Base-by-base conservation (phyloP, 768 basidiomycete species). In the Phanerochaete carnosa region DNA sequence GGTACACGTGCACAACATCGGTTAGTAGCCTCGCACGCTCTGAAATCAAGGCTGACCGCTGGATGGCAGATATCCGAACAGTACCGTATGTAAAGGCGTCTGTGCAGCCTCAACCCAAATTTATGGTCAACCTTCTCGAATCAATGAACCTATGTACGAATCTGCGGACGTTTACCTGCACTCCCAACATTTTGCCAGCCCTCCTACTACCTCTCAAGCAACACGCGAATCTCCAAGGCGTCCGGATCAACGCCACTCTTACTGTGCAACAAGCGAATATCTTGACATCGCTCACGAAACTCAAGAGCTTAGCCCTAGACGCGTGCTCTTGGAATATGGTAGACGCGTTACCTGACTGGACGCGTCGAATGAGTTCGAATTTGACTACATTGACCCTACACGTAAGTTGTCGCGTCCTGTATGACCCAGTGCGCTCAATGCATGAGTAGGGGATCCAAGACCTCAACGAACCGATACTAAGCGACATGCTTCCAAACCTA, bases 311-410 rank as follows among this genome's bases (percentile, higher is more conserved):
- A 16, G 73, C 79, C 5, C 72, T 92, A 28, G 84, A 90, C 53
- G 77, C 72, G 54, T 82, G 84, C n/a, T 83, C 83, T 2, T 86
- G 86, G 85, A 82, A 80, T 63, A 71, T 87, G 23, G 73, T 88
- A 55, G 80, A 88, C 66, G 64, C 75, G 7, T 67, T 92, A 22
- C 86, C 89, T 11, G 69, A 64, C 23, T 92, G 90, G 89, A 70
- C 77, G 2, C 66, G 66, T 7, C 66, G 67, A 28, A 68, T 87
- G 51, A 72, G 72, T 46, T 69, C 64, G 26, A 83, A 80, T 1
- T 72, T 90, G 64, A 78, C 76, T 1, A 78, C 73, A 30, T 73
- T 92, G 64, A 84, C 84, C 0, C 70, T 92, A 46, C 83, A 75
- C 65, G 90, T 90, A 66, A 58, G 88, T 76, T 37, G 16, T 47